Conservation (phyloP, 1,139 yeast genomes). For the Kurtzmaniella quercitrusa region DNA sequence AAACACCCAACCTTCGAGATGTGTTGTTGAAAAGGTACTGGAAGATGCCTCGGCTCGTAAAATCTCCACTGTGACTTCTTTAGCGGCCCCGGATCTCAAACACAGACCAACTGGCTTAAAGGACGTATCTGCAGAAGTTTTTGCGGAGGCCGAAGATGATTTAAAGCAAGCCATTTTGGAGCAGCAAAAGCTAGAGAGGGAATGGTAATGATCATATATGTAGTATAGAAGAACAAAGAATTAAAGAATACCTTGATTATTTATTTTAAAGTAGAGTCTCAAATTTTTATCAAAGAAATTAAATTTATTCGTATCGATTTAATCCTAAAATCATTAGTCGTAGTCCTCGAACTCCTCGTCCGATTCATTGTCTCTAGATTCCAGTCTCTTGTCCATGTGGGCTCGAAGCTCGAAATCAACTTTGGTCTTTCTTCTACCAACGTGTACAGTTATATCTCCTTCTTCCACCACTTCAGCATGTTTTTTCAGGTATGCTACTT, state of each 20-base stretch:
- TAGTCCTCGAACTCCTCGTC: constrained; percentile 5
- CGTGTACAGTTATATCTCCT: constrained; percentile 45
- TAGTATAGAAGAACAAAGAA: constrained; percentile 1
- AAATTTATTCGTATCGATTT: too few species aligned
- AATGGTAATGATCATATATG: constrained; percentile 4
- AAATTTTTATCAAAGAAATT: too few species aligned
- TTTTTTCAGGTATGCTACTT: constrained; percentile 45
- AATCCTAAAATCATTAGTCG: background rate
- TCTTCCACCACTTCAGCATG: constrained; percentile 46
- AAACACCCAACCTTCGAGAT: constrained; percentile 66
- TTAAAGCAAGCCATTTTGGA: constrained; percentile 56
- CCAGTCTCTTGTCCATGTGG: constrained; percentile 40
- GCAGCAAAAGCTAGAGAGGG: constrained; percentile 58
- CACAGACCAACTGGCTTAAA: constrained; percentile 60
- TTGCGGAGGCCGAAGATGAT: constrained; percentile 51
- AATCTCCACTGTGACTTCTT: constrained; percentile 26
- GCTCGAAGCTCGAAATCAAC: constrained; percentile 47
- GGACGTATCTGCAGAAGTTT: constrained; percentile 53
- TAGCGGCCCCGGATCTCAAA: constrained; percentile 44
- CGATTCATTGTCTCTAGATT: constrained; percentile 7
- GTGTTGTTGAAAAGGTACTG: constrained; percentile 25
- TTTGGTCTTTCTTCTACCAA: constrained; percentile 45
- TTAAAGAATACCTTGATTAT: too few species aligned
- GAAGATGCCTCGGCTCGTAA: constrained; percentile 16
- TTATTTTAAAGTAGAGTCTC: too few species aligned